phyloP scores from a whole-genome alignment of 2,329 filamentous ascomycete species.

The Gremmenia infestans region DNA sequence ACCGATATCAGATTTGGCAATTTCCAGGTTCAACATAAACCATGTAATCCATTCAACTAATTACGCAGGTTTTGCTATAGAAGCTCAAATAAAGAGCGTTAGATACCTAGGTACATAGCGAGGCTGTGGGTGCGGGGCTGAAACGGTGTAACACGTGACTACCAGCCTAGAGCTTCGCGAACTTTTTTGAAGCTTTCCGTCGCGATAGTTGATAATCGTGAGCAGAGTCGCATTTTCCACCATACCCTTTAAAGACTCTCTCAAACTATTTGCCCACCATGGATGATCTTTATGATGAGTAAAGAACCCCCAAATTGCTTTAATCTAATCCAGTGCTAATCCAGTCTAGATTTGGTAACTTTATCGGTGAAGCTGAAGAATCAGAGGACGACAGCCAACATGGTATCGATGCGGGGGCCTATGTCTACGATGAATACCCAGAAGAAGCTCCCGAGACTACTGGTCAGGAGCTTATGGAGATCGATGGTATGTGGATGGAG shows the following conservation, averaged over 20 bases:
- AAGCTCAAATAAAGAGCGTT: not conserved
- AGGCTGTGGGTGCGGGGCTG: slow-evolving; percentile 9
- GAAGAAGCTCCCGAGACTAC: slow-evolving; percentile 57
- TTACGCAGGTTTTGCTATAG: too few species aligned
- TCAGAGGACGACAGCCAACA: slow-evolving; percentile 83
- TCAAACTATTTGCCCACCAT: slow-evolving; percentile 40
- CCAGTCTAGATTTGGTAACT: slow-evolving; percentile 80
- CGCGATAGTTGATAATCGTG: slow-evolving; percentile 12
- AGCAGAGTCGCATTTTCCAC: slow-evolving; percentile 15
- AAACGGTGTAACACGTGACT: slow-evolving; percentile 23
- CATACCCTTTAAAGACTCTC: not conserved
- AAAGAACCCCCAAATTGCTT: slow-evolving; percentile 27
- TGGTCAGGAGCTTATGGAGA: slow-evolving; percentile 86
- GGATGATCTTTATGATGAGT: slow-evolving; percentile 99
- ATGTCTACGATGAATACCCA: slow-evolving; percentile 71
- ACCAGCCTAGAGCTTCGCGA: slow-evolving; percentile 10
- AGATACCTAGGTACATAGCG: not conserved
- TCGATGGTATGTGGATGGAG: slow-evolving; percentile 59
- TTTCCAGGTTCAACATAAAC: too few species aligned
- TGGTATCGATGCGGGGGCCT: slow-evolving; percentile 68
- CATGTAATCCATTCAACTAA: too few species aligned
- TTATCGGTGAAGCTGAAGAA: slow-evolving; percentile 87
- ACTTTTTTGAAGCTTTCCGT: slow-evolving; percentile 24
- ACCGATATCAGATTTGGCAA: too few species aligned
- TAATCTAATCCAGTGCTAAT: slow-evolving; percentile 15